A percentile compares a stretch with the other conserved stretches of the same genome.
Evolutionary conservation across 73 alveolate genomes (phyloP).

Genomic region (Tetrahymena borealis): DNA sequence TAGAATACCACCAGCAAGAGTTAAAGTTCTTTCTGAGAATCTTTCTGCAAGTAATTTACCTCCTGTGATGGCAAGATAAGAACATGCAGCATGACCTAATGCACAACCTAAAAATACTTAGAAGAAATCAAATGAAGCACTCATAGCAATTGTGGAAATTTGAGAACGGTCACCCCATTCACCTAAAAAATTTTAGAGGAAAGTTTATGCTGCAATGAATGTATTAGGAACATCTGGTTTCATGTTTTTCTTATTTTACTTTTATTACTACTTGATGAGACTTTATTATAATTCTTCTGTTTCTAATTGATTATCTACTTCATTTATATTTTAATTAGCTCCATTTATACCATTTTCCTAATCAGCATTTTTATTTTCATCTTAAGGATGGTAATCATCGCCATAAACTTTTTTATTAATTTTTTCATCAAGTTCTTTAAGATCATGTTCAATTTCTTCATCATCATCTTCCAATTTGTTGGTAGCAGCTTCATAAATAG

Average conservation of each 20-base stretch:
- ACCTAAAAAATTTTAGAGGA: not conserved
- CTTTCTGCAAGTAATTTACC: constrained; percentile 39
- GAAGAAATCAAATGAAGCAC: not conserved
- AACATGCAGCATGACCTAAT: constrained; percentile 46
- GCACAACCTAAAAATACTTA: constrained; percentile 42
- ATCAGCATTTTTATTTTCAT: not conserved
- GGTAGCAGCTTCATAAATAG: not conserved
- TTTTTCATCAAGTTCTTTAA: not conserved
- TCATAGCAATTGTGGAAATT: not conserved
- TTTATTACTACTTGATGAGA: not conserved
- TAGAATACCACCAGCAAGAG: constrained; percentile 39
- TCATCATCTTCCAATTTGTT: not conserved
- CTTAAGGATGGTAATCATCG: no score
- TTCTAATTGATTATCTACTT: not conserved
- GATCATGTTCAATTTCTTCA: not conserved
- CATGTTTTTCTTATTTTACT: not conserved
- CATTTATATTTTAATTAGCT: not conserved
- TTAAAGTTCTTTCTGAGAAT: constrained; percentile 37
- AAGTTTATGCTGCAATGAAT: not conserved
- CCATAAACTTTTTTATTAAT: not conserved
- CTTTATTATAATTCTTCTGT: not conserved
- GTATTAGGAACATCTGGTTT: not conserved
- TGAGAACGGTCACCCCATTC: not conserved
- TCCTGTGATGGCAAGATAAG: constrained; percentile 43
- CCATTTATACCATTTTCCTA: not conserved